Evolutionary conservation across 352 stramenopile genomes (phyloP), one percentile per base, ranked within the genome.

Genomic region (Lagenidium giganteum): DNA sequence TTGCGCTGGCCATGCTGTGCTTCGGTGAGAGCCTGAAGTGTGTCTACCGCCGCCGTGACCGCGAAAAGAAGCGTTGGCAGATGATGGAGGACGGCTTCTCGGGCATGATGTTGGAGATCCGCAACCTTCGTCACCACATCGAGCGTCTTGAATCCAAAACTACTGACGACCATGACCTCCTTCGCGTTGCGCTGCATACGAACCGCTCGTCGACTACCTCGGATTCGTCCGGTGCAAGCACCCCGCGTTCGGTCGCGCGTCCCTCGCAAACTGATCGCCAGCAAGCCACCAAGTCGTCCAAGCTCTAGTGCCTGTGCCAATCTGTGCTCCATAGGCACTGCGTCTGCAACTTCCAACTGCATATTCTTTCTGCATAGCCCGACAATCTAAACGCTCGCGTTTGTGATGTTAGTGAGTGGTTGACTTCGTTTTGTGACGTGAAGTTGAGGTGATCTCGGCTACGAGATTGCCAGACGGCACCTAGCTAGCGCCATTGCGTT

Each of bases 11-110:
- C 28, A 88, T 88, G 76, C 68, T 86, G 7, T 48, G 51, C 25
- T 79, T 84, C 22, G 72, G 76, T 16, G 76, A 88, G 63, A 82
- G 59, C 25, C 53, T 88, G n/a, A 88, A 88, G 54, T 70, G 47
- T 22, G 17, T 57, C 7, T 88, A 83, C 60, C 76, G 76, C 28
- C 54, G 61, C 31, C 62, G 70, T n/a, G 76, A 88, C 26, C 65
- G 69, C 37, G 58, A 63, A 47, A 69, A 67, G 24, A 21, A 54
- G 27, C 42, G 60, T 20, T 66, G 59, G 33, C 48, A 58, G 33
- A 64, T 47, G 11, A 55, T 77, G 3, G 47, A 82, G 32, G 60
- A 77, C 5, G 60, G 44, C 6, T 77, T 78, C 53, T 57, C 55
- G 0, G 57, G 52, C 18, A 61, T 76, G 32, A 66, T 84, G 37